A percentile compares a stretch with the other conserved stretches of the same genome.
phyloP scores from a whole-genome alignment of 768 basidiomycete genomes.

The Podaxis sp. region DNA sequence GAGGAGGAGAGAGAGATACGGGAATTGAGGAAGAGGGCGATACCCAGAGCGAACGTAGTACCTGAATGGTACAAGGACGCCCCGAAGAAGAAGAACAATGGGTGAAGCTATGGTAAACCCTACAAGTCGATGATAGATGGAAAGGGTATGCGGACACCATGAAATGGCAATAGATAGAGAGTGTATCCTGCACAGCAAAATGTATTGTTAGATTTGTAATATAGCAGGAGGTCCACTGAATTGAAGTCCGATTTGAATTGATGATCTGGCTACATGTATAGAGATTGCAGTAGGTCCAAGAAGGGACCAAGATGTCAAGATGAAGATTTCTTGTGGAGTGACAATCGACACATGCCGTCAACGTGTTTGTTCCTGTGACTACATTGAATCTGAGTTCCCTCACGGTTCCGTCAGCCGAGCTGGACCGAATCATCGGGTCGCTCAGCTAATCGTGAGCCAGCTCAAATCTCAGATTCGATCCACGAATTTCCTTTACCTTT shows the following conservation, averaged over 20 bases:
- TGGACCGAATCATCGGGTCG: not conserved
- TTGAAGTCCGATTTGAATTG: not conserved
- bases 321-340: conserved; percentile 15
- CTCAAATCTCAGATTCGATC: conserved; percentile 17
- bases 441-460: conserved; percentile 24
- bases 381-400: conserved; percentile 18
- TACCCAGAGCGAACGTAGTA: conserved; percentile 70
- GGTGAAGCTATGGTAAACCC: conserved; percentile 9
- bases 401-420: conserved; percentile 30
- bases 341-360: conserved; percentile 22
- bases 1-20: conserved; percentile 61
- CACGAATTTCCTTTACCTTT: conserved; percentile 11
- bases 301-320: conserved; percentile 15
- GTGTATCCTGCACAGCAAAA: not conserved
- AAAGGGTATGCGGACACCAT: not conserved
- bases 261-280: conserved; percentile 1
- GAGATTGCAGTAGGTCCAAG: conserved; percentile 12
- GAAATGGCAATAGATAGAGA: not conserved
- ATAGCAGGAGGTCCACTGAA: conserved; percentile 1
- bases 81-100: conserved; percentile 51
- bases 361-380: conserved; percentile 35
- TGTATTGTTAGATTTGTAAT: conserved; percentile 12
- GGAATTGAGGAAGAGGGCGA: conserved; percentile 60
- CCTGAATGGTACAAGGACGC: conserved; percentile 77
- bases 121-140: not conserved